A percentile compares a stretch with the other conserved stretches of the same genome.
Evolutionary conservation across 768 basidiomycete genomes (phyloP).

Genomic region (Amanita muscaria): DNA sequence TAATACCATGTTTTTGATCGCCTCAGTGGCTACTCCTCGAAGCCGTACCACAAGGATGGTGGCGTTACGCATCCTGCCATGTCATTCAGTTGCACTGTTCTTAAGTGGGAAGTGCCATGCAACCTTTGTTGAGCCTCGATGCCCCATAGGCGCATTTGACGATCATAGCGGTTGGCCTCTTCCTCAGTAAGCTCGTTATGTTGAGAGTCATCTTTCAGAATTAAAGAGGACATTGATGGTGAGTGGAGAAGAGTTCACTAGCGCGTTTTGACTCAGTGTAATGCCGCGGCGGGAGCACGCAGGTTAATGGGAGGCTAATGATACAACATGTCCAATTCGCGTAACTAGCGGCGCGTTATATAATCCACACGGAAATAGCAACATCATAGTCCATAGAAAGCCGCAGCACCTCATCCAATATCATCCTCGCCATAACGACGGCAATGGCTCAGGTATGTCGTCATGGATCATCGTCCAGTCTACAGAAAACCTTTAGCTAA

Average conservation of each 20-base stretch:
- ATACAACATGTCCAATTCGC: too few relatives aligned
- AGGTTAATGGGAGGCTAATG: too few relatives aligned
- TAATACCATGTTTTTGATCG: constrained; percentile 95
- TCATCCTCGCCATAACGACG: too few relatives aligned
- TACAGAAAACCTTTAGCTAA: constrained; percentile 17
- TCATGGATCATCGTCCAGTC: too few relatives aligned
- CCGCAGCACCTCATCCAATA: too few relatives aligned
- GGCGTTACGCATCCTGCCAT: constrained; percentile 76
- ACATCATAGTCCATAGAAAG: too few relatives aligned
- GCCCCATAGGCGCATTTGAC: constrained; percentile 97
- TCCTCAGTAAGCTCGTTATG: constrained; percentile 56
- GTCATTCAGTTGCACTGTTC: constrained; percentile 9
- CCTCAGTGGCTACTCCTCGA: constrained; percentile 82
- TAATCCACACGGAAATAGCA: too few relatives aligned
- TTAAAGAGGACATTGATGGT: neutral
- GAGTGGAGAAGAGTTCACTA: neutral
- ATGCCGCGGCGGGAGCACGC: too few relatives aligned
- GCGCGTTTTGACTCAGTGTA: neutral
- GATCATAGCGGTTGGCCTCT: constrained; percentile 77
- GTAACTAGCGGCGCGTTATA: too few relatives aligned
- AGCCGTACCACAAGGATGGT: constrained; percentile 78
- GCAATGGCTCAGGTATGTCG: too few relatives aligned
- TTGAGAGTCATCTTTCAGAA: neutral
- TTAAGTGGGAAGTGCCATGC: constrained; percentile 1
- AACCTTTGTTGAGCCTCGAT: constrained; percentile 95